Percentiles rank a stretch among this genome's conserved stretches.
phyloP scores from a whole-genome alignment of 129 eudicot genomes.

The sunflower (Helianthus annuus) region HanXRQr2.0-SUNRISE NC_035446.2:61211635-61212134 shows the following conservation, averaged over 20 bases:
- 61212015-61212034: neutral
- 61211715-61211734: neutral
- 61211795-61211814: no score
- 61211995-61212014: neutral
- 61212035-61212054: neutral
- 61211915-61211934: neutral
- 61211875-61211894: slow-evolving; percentile 5
- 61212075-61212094: slow-evolving; percentile 15
- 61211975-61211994: neutral
- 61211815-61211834: no score
- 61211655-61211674: neutral
- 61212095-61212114: slow-evolving; percentile 38
- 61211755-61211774: neutral
- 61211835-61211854: neutral
- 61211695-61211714: slow-evolving; percentile 9
- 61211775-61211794: neutral
- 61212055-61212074: neutral
- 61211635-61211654: slow-evolving; percentile 13
- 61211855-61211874: neutral
- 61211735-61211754: neutral
- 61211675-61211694: neutral
- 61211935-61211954: neutral
- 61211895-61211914: slow-evolving; percentile 1
- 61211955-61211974: neutral
- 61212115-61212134: slow-evolving; percentile 97